Conservation (phyloP, 192 early-diverging fungal genomes). For the Backusella luteola region DNA sequence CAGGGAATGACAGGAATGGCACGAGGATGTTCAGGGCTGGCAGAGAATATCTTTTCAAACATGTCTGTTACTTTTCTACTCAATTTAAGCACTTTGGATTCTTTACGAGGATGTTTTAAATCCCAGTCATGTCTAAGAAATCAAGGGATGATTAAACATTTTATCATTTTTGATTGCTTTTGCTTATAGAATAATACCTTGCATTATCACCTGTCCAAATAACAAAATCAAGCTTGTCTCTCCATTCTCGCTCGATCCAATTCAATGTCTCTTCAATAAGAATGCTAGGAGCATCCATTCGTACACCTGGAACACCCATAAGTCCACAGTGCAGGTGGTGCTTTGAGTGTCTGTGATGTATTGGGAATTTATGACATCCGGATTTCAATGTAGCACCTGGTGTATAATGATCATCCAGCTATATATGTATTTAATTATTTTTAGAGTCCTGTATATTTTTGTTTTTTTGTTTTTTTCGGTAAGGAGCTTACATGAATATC, state of each 20-base stretch:
- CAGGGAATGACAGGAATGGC: conserved; percentile 41
- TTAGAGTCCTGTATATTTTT: not conserved
- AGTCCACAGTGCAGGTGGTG: conserved; percentile 41
- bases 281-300: conserved; percentile 60
- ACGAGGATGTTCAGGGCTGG: conserved; percentile 25
- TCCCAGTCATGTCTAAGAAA: conserved; percentile 56
- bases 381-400: conserved; percentile 54
- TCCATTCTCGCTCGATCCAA: conserved; percentile 49
- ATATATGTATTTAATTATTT: not conserved
- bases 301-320: conserved; percentile 52
- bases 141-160: no score
- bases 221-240: conserved; percentile 63
- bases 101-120: conserved; percentile 43
- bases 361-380: conserved; percentile 51
- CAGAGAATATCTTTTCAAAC: conserved; percentile 42
- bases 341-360: not conserved
- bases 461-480: not conserved
- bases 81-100: conserved; percentile 48
- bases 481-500: conserved; percentile 53
- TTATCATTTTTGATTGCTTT: not conserved
- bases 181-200: conserved; percentile 31
- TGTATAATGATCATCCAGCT: conserved; percentile 55
- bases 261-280: conserved; percentile 62
- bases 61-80: conserved; percentile 39
- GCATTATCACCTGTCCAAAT: conserved; percentile 75